Conservation (phyloP, 768 basidiomycete species). For the Cytidiella melzeri region DNA sequence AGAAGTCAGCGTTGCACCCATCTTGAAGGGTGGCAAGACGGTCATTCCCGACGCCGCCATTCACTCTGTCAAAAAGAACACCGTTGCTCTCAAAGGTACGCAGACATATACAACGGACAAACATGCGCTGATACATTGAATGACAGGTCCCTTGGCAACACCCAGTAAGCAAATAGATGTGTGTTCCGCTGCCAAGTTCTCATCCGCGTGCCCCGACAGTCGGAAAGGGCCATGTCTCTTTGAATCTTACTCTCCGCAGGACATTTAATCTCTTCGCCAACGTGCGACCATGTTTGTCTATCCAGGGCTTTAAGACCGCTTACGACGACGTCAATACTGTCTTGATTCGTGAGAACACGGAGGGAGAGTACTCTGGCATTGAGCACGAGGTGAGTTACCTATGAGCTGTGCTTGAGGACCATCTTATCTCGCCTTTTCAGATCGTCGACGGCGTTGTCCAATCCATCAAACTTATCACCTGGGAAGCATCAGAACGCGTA, state of each 20-base stretch:
- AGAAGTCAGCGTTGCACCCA: constrained; percentile 94
- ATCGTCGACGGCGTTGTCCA: constrained; percentile 97
- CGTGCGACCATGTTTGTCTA: constrained; percentile 93
- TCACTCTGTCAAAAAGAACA: constrained; percentile 90
- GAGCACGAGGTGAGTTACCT: constrained; percentile 79
- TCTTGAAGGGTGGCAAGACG: constrained; percentile 92
- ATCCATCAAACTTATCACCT: constrained; percentile 98
- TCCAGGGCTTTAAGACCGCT: constrained; percentile 95
- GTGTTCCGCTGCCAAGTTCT: constrained; percentile 5
- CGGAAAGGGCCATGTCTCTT: constrained; percentile 97
- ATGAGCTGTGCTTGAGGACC: constrained; percentile 6
- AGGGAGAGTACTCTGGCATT: constrained; percentile 99
- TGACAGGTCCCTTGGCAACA: constrained; percentile 85
- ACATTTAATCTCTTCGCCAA: constrained; percentile 99
- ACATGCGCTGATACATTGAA: neutral
- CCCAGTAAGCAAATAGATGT: constrained; percentile 66
- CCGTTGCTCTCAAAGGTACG: constrained; percentile 93
- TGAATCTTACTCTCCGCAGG: constrained; percentile 93
- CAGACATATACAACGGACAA: neutral
- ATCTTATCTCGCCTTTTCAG: too few species aligned
- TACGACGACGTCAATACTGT: constrained; percentile 99
- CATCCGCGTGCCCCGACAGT: constrained; percentile 43
- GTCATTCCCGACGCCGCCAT: constrained; percentile 93
- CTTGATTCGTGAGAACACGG: constrained; percentile 98
- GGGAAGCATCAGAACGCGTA: constrained; percentile 97